Percentiles rank a stretch among this genome's conserved stretches.
phyloP scores from a whole-genome alignment of 305 asterid genomes.

The Fraxinus sp. region DNA sequence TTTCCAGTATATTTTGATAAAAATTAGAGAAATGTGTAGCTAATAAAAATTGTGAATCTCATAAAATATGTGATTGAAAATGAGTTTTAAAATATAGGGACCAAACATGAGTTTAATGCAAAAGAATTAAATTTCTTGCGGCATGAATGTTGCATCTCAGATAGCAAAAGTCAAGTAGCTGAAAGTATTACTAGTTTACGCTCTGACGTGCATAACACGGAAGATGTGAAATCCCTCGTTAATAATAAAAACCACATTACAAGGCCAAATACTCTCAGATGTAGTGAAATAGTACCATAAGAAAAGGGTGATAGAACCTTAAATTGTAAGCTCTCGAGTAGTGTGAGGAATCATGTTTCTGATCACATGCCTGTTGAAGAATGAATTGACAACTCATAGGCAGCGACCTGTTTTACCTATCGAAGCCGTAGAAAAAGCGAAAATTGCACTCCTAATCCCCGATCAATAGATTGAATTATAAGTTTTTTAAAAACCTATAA shows the following conservation, averaged over 20 bases:
- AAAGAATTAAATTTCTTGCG: too few species aligned
- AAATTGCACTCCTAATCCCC: neutral
- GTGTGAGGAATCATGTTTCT: neutral
- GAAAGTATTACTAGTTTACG: neutral
- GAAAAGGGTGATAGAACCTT: neutral
- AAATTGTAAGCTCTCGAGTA: neutral
- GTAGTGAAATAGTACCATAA: neutral
- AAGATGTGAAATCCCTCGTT: neutral
- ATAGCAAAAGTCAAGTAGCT: neutral
- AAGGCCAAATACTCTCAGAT: neutral
- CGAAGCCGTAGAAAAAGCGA: neutral
- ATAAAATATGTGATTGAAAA: too few species aligned
- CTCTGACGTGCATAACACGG: too few species aligned
- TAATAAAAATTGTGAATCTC: too few species aligned
- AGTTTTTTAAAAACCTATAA: neutral
- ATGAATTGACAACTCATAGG: neutral
- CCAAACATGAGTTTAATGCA: too few species aligned
- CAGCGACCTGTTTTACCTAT: neutral
- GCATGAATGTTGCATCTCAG: neutral
- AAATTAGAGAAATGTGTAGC: too few species aligned
- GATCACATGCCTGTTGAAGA: neutral
- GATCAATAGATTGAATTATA: too few species aligned
- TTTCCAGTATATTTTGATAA: too few species aligned
- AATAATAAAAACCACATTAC: too few species aligned
- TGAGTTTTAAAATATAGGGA: too few species aligned